Percentiles rank a stretch among this genome's conserved stretches.
Conservation (phyloP, 1,284 basidiomycete species). For the Pisolithus thermaeus region DNA sequence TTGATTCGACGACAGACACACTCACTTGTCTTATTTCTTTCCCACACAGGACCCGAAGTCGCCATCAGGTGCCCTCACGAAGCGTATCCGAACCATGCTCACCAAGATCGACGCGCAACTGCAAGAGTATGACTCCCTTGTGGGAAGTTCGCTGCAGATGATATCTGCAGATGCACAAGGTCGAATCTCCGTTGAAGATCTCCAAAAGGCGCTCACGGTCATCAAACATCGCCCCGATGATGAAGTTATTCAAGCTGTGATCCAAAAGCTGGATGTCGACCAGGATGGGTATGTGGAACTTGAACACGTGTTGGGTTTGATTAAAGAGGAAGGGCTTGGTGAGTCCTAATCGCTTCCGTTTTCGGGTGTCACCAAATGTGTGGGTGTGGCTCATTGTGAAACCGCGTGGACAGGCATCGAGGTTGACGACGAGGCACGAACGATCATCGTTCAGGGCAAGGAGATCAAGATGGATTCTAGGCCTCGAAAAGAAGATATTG, state of each 20-base stretch:
- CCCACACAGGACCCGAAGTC: conserved; percentile 63
- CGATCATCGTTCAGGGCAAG: conserved; percentile 66
- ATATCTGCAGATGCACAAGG: conserved; percentile 92
- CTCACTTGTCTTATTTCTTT: conserved; percentile 1
- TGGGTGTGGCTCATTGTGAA: conserved; percentile 5
- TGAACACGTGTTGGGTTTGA: conserved; percentile 75
- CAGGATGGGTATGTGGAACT: conserved; percentile 92
- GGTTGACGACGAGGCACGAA: conserved; percentile 68
- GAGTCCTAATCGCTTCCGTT: conserved; percentile 18
- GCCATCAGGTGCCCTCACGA: conserved; percentile 78
- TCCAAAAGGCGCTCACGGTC: conserved; percentile 86
- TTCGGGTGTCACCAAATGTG: not conserved
- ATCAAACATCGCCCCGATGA: conserved; percentile 94
- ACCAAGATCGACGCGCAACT: conserved; percentile 94
- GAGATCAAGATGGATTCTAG: conserved; percentile 69
- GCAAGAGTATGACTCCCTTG: conserved; percentile 86
- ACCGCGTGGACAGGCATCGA: conserved; percentile 44
- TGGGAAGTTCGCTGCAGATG: conserved; percentile 90
- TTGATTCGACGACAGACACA: not conserved
- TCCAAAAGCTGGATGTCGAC: conserved; percentile 94
- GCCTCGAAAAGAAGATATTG: conserved; percentile 83
- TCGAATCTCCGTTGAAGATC: conserved; percentile 84
- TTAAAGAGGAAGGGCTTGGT: conserved; percentile 77
- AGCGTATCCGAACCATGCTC: conserved; percentile 93
- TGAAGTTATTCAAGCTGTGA: conserved; percentile 82